Base-by-base conservation (phyloP, 2,329 filamentous ascomycete genomes). In the Ophiostoma tasmaniense region DNA sequence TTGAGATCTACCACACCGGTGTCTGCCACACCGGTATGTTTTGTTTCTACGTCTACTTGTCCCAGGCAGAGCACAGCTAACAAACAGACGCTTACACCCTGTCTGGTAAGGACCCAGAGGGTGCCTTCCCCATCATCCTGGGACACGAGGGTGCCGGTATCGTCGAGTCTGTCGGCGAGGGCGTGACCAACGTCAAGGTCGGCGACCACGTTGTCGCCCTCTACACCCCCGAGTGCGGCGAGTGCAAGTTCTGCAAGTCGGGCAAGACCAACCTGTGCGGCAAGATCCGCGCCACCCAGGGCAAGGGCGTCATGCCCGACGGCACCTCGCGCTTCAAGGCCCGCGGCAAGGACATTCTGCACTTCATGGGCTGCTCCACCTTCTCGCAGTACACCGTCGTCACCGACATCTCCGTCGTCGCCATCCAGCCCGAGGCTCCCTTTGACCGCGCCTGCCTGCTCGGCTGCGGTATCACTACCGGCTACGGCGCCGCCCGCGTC, bases 211-310 rank as follows among this genome's bases (percentile, higher is more conserved):
- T 97, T 70, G 84, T 94, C 74, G 90, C 91, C 75, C 90, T 96
- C 72, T 96, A 96, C 85, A 98, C 93, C 64, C 95, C 95, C 73
- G 94, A 98, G 83, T 98, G 95, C 84, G 85, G 87, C 74, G 94
- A 98, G 81, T 99, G 95, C 89, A 98, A 98, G 84, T 98, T 98
- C 87, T 99, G 95, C 90, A 95, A 92, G 81, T 98, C 94, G 59
- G 95, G 94, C 82, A 99, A 99, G 89, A 98, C 94, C 76, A 98
- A 98, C 82, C 90, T 98, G 70, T 98, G 94, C 83, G 95, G 95
- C 80, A 98, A 98, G 88, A 99, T 99, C 81, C 90, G 95, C 76
- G 92, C 92, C 64, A 98, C 95, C 62, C 95, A 99, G 83, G 95
- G 95, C 76, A 90, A 89, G 80, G 95, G 95, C 77, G 87, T 97